These are phyloP conservation scores for Claviceps digitariae DNA, from an alignment of 2,329 filamentous ascomycete species.

Conservation along the genomic window DNA sequence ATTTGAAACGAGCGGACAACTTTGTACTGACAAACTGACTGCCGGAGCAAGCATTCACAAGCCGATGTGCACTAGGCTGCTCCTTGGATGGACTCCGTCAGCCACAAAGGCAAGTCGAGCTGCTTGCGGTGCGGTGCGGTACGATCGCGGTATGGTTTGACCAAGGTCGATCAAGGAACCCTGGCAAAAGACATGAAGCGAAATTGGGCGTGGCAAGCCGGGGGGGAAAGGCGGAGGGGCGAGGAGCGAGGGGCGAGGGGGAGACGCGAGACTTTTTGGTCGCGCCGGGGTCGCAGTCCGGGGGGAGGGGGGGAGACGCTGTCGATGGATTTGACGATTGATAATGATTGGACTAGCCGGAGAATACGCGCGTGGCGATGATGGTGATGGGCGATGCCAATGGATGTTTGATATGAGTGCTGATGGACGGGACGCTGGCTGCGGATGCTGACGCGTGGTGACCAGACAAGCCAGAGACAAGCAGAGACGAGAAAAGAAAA, in stretches of 20 bases:
- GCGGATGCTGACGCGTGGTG: not conserved
- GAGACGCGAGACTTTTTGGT: not conserved
- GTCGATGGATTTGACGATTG: not conserved
- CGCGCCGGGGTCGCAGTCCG: not conserved
- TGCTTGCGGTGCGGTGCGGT: not conserved
- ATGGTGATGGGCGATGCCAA: not conserved
- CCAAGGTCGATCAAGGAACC: not conserved
- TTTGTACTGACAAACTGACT: not conserved
- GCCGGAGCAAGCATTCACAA: not conserved
- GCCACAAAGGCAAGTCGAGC: not conserved
- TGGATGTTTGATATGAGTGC: not conserved
- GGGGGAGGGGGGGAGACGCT: not conserved
- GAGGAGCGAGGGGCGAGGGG: not conserved
- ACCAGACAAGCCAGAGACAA: not conserved
- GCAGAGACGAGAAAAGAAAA: not conserved
- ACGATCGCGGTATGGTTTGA: not conserved
- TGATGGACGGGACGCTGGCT: not conserved
- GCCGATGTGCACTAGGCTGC: not conserved
- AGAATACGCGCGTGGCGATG: not conserved
- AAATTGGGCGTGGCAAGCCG: conserved; percentile 1
- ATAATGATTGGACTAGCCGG: not conserved
- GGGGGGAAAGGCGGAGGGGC: not conserved
- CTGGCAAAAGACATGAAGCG: conserved; percentile 1
- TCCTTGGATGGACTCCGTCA: not conserved
- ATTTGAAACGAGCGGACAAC: not conserved